These are phyloP conservation scores for Penicillium antarcticum DNA, from an alignment of 495 filamentous ascomycete species.

Conservation along the genomic window DNA sequence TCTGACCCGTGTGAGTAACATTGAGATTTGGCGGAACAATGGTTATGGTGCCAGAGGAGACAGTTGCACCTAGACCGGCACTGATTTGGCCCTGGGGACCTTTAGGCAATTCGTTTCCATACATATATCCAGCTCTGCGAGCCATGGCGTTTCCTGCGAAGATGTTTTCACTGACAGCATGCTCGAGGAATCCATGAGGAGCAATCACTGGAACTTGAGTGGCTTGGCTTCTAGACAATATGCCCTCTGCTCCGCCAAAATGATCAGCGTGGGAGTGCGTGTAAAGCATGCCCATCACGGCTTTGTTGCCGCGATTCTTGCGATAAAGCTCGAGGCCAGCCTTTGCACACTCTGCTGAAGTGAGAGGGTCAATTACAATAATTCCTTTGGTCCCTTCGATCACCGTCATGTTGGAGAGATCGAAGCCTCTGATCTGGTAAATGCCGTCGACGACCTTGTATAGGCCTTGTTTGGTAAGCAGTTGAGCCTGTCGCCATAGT, in stretches of 20 bases:
- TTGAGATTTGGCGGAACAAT: slow-evolving; percentile 14
- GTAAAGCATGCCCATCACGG: slow-evolving; percentile 17
- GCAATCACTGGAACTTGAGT: slow-evolving; percentile 11
- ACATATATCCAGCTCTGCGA: slow-evolving; percentile 19
- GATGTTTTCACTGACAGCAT: slow-evolving; percentile 16
- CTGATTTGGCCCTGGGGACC: slow-evolving; percentile 13
- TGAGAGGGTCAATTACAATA: slow-evolving; percentile 22
- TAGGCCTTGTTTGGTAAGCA: slow-evolving; percentile 12
- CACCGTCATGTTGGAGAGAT: slow-evolving; percentile 20
- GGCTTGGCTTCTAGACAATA: slow-evolving; percentile 1
- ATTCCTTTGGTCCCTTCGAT: slow-evolving; percentile 19
- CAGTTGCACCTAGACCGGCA: slow-evolving; percentile 8
- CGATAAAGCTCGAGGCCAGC: slow-evolving; percentile 15
- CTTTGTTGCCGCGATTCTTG: slow-evolving; percentile 3
- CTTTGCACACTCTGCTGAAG: slow-evolving; percentile 11
- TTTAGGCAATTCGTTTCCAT: slow-evolving; percentile 9
- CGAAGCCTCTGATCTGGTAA: slow-evolving; percentile 18
- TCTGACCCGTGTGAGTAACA: slow-evolving; percentile 10
- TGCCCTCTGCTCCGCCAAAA: slow-evolving; percentile 13
- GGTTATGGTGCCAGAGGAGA: slow-evolving; percentile 5
- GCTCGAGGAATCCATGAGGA: slow-evolving; percentile 18
- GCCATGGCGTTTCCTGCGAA: slow-evolving; percentile 15
- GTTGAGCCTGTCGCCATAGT: slow-evolving; percentile 18
- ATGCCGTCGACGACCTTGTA: slow-evolving; percentile 15
- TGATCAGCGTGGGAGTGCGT: slow-evolving; percentile 23